These are phyloP conservation scores for Plasmodium gonderi DNA, from an alignment of 169 alveolate genomes.

Conservation along the genomic window DNA sequence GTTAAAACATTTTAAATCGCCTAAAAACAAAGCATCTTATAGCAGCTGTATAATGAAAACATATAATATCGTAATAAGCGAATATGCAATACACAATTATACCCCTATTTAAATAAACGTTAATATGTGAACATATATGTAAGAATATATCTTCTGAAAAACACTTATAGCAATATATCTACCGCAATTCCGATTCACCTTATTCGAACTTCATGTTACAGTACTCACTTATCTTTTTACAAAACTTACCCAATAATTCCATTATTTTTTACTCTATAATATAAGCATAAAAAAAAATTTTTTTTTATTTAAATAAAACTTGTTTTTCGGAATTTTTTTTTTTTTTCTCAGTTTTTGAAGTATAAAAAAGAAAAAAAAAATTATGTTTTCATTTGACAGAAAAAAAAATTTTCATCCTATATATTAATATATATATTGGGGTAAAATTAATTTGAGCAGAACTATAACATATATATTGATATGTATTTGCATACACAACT, in stretches of 20 bases:
- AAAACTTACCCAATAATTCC: background rate
- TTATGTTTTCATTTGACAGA: background rate
- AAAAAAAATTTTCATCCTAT: background rate
- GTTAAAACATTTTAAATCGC: background rate
- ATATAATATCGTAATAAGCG: background rate
- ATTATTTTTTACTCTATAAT: background rate
- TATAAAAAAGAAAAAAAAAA: background rate
- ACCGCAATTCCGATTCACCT: background rate
- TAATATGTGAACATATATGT: background rate
- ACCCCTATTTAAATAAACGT: background rate
- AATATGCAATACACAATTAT: background rate
- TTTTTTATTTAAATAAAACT: background rate
- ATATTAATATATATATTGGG: background rate
- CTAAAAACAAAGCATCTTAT: background rate
- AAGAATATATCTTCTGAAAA: background rate
- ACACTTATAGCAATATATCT: background rate
- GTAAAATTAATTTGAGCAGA: slow-evolving; percentile 1
- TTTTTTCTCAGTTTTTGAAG: background rate
- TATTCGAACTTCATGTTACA: background rate
- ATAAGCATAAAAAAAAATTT: background rate
- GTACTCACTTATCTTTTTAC: background rate
- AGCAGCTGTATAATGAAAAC: background rate
- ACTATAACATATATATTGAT: background rate
- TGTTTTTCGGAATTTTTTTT: background rate
- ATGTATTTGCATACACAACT: background rate